Evolutionary conservation across 1,284 basidiomycete genomes (phyloP), one percentile per base, ranked within the genome.

Genomic region (Leccinum fallax): DNA sequence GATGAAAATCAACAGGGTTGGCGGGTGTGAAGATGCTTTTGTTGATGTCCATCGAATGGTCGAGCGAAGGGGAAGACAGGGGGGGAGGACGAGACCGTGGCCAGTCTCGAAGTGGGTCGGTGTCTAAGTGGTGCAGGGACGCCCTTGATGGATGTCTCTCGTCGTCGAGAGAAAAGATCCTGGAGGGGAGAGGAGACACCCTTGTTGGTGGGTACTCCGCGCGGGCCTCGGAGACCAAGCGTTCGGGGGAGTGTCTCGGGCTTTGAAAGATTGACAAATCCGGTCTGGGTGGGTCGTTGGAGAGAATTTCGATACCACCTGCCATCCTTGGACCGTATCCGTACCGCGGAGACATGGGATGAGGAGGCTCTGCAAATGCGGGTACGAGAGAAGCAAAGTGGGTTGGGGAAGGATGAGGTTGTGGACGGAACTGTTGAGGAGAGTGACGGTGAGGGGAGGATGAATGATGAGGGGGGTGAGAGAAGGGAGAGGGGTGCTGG

Each of bases 251-350:
- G 8, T 69, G 66, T 24, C 60, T 51, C 0, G 61, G 59, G 40
- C 55, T 59, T 3, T 65, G 64, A 55, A 63, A 67, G 38, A 28
- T 62, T 32, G 66, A 63, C 24, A 61, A 53, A 28, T 61, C 61
- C 11, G 30, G 62, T 40, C 63, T 65, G 21, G 58, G 53, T 1
- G 46, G 5, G 36, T 73, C 66, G 6, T n/a, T 60, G 40, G 67
- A 63, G 30, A 71, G 63, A 3, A 74, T 56, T 32, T 69, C 40
- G 49, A 72, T 63, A n/a, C 70, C 71, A 1, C 71, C 69, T 5
- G 70, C 70, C 70, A 67, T 72, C 58, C 59, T 72, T 51, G 66
- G 70, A 30, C 70, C 68, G 38, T 60, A 36, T 16, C 60, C 53
- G 55, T 67, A 67, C 8, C 64, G 62, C 0, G 71, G 71, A 34